phyloP scores from a whole-genome alignment of 192 early-diverging fungal species.

The Linnemannia schmuckeri region DNA sequence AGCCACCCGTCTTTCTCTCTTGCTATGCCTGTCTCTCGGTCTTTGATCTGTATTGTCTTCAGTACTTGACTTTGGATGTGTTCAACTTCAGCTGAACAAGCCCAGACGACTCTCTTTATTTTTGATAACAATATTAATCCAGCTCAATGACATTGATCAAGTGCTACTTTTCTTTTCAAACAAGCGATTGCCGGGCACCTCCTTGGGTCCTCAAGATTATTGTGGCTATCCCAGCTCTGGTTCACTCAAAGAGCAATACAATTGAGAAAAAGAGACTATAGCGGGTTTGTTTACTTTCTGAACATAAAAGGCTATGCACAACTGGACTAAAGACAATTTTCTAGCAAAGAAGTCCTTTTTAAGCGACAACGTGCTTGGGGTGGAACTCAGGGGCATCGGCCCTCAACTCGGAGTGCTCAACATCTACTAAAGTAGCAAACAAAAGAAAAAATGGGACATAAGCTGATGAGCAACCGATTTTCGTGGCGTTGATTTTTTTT shows the following conservation, averaged over 20 bases:
- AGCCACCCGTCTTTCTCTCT: background rate
- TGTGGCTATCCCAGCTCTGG: too few species aligned
- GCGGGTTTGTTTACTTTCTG: background rate
- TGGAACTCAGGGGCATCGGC: constrained; percentile 53
- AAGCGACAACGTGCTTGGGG: constrained; percentile 30
- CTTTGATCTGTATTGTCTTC: background rate
- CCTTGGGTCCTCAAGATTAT: too few species aligned
- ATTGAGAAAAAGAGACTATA: background rate
- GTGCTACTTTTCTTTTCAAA: too few species aligned
- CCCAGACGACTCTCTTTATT: too few species aligned
- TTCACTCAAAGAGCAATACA: background rate
- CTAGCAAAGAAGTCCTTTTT: background rate
- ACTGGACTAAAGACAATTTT: background rate
- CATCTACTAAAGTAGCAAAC: constrained; percentile 14
- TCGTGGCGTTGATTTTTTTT: background rate
- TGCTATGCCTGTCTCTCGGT: background rate
- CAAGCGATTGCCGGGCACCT: too few species aligned
- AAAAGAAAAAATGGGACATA: background rate
- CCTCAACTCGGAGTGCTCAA: constrained; percentile 47
- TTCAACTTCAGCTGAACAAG: too few species aligned
- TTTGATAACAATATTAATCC: too few species aligned
- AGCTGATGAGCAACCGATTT: background rate
- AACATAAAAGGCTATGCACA: background rate
- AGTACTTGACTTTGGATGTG: too few species aligned
- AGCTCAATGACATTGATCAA: too few species aligned